Evolutionary conservation across 2,329 filamentous ascomycete genomes (phyloP), one percentile per base, ranked within the genome.

Genomic region (Colletotrichum sp.): DNA sequence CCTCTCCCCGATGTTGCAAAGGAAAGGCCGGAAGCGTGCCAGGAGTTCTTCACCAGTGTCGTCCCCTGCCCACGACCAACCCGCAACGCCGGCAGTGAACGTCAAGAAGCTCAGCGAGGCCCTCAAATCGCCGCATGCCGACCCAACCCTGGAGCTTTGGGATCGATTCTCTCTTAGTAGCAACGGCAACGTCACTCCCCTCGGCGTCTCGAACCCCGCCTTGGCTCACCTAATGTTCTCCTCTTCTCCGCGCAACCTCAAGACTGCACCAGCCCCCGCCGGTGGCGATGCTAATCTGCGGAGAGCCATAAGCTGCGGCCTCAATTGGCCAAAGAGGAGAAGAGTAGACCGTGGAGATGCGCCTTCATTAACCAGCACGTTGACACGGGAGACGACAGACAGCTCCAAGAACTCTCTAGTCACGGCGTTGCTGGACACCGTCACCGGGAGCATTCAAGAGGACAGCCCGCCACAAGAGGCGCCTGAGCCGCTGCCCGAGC

Each of bases 111-210:
- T 93, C 57, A 89, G 90, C 52, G 87, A 89, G 70, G 87, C 91
- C 1, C 83, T 95, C 59, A 92, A 90, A 78, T 94, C 93, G 2
- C 93, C 93, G 14, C 91, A 93, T 78, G 90, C 92, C 36, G 94
- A 96, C 80, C 93, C 95, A 48, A 94, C 93, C 4, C 84, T 93
- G 36, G 94, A 96, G 78, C 84, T 96, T 3, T 96, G 95, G 95
- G 94, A 94, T 79, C 92, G 93, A 68, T 95, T 95, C 81, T 90
- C 93, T 48, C 84, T 92, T 70, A 85, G 76, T 78, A 30, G 88
- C 80, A 86, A 89, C 77, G 82, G 86, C 16, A 83, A 88, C 77
- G 79, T 84, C 68, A 83, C 84, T 60, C 82, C 84, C 9, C 83
- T 85, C 2, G 90, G 90, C 24, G 83, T 88, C 59, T 83, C 86